These are phyloP conservation scores for Rhododendron simsii DNA, from an alignment of 148 eudicot species.

Conservation along the genomic window DNA sequence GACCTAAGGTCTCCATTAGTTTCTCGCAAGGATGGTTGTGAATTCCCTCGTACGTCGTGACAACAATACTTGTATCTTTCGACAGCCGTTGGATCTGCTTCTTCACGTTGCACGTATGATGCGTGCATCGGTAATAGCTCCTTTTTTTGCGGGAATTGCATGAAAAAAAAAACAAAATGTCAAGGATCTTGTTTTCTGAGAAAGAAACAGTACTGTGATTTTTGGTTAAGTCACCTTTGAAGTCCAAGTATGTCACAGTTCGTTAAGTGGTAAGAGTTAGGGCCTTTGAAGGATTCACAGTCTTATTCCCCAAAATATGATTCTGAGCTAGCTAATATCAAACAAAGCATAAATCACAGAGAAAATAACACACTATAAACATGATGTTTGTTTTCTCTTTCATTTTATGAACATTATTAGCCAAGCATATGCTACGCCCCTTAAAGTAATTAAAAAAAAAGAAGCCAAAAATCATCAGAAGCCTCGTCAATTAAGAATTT, in stretches of 20 bases:
- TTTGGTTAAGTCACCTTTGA: background rate
- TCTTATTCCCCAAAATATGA: background rate
- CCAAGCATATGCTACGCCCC: background rate
- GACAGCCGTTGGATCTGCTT: slow-evolving; percentile 93
- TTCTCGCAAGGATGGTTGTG: slow-evolving; percentile 97
- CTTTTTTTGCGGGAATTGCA: slow-evolving; percentile 9
- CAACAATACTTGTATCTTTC: slow-evolving; percentile 69
- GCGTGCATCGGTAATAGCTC: slow-evolving; percentile 96
- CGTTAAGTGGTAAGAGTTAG: background rate
- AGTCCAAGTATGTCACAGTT: background rate
- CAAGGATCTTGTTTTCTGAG: background rate
- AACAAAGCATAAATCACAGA: background rate
- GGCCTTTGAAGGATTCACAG: background rate
- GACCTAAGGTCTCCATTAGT: slow-evolving; percentile 84
- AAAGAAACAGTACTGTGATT: background rate
- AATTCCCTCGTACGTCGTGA: slow-evolving; percentile 89
- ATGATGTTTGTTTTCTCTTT: background rate
- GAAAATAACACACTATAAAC: background rate
- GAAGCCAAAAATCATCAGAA: background rate
- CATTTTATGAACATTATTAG: background rate
- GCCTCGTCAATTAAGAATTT: background rate
- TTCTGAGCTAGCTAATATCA: background rate
- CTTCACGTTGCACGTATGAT: slow-evolving; percentile 95
- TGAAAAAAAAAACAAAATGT: background rate
- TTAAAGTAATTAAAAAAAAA: too few species aligned